phyloP scores from a whole-genome alignment of 176 grass and related monocot genomes.

The Ampelocalamus luodianensis region DNA sequence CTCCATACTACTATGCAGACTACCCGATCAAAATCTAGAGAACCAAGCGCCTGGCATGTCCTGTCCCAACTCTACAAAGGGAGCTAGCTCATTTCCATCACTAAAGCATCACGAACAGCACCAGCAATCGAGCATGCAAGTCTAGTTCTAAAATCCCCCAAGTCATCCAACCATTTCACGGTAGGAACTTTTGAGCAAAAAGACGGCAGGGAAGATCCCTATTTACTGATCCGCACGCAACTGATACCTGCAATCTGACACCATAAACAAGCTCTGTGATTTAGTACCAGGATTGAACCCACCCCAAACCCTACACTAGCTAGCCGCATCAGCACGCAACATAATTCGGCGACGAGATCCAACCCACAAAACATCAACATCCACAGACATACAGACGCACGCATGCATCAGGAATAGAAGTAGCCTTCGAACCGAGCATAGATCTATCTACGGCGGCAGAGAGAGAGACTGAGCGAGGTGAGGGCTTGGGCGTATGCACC shows the following conservation, averaged over 20 bases:
- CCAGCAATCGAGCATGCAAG: neutral
- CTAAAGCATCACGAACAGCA: neutral
- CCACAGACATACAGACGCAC: neutral
- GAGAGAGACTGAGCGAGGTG: neutral
- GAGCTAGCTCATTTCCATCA: conserved; percentile 4
- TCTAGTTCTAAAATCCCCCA: neutral
- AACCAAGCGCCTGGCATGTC: neutral
- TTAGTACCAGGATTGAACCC: neutral
- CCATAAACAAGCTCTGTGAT: neutral
- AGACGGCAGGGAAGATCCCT: neutral
- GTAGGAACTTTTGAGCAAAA: neutral
- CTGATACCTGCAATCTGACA: neutral
- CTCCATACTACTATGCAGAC: neutral
- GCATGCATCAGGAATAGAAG: neutral
- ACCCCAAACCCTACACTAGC: neutral
- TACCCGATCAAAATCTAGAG: neutral
- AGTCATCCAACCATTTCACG: neutral
- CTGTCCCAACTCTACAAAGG: neutral
- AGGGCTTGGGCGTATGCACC: neutral
- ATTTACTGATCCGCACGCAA: neutral
- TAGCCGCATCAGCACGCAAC: neutral
- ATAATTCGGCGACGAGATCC: conserved; percentile 53
- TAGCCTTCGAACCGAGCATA: neutral
- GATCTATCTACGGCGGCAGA: neutral
- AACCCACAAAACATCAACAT: neutral